Conservation (phyloP, 805 yeast genomes). For the Wickerhamiella allomyrinae region DNA sequence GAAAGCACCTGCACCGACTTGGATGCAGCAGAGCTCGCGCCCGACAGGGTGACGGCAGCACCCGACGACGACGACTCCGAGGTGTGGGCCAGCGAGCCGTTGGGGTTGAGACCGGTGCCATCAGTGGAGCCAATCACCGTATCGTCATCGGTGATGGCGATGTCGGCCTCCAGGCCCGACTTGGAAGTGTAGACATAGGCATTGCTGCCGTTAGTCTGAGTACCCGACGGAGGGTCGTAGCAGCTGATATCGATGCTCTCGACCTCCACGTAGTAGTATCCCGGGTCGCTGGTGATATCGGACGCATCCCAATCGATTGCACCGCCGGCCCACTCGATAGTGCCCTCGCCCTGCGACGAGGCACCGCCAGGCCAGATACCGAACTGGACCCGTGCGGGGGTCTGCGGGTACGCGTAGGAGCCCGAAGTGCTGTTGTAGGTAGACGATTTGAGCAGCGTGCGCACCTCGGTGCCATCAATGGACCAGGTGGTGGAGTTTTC, state of each 20-base stretch:
- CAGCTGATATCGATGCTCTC: slow-evolving; percentile 48
- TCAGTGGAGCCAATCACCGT: slow-evolving; percentile 46
- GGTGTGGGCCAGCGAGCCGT: slow-evolving; percentile 15
- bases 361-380: slow-evolving; percentile 45
- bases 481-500: slow-evolving; percentile 59
- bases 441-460: slow-evolving; percentile 43
- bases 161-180: slow-evolving; percentile 30
- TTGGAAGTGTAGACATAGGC: slow-evolving; percentile 43
- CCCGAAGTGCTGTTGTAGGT: slow-evolving; percentile 48
- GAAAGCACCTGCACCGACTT: slow-evolving; percentile 9
- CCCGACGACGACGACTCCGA: slow-evolving; percentile 9
- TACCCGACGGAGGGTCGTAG: slow-evolving; percentile 55
- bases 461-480: slow-evolving; percentile 51
- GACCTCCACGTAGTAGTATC: slow-evolving; percentile 65
- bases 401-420: slow-evolving; percentile 69
- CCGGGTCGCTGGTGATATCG: slow-evolving; percentile 50
- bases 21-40: slow-evolving; percentile 13
- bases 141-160: slow-evolving; percentile 48
- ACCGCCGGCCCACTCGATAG: slow-evolving; percentile 83
- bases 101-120: slow-evolving; percentile 48
- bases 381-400: slow-evolving; percentile 73
- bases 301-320: slow-evolving; percentile 63
- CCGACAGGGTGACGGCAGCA: slow-evolving; percentile 7
- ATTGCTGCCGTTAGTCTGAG: slow-evolving; percentile 31
- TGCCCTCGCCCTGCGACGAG: slow-evolving; percentile 39